phyloP scores from a whole-genome alignment of 164 flowering plant genomes.

The Dillenia turbinata region DNA sequence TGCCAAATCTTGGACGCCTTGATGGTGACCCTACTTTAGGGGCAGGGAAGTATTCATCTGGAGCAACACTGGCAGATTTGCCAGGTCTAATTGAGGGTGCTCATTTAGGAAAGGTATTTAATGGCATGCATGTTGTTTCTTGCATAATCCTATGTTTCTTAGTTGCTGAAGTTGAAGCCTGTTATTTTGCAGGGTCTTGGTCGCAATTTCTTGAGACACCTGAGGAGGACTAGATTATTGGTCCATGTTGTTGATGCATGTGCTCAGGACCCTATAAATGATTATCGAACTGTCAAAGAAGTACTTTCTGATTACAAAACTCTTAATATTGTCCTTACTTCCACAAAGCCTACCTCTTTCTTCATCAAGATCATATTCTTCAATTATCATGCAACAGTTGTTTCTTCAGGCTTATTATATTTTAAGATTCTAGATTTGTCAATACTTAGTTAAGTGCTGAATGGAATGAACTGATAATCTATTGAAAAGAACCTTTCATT shows the following conservation, averaged over 20 bases:
- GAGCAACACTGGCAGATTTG: constrained; percentile 92
- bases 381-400: too few species aligned
- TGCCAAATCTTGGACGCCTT: constrained; percentile 98
- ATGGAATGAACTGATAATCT: too few species aligned
- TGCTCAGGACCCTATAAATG: constrained; percentile 70
- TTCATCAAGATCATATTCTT: too few species aligned
- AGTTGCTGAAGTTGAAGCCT: constrained; percentile 4
- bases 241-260: constrained; percentile 98
- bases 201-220: constrained; percentile 90
- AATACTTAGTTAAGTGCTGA: too few species aligned
- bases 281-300: constrained; percentile 87
- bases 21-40: constrained; percentile 93
- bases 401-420: too few species aligned
- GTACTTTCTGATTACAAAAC: constrained; percentile 29
- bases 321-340: not conserved
- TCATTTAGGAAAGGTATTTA: constrained; percentile 89
- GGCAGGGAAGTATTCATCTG: constrained; percentile 69
- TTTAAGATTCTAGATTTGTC: too few species aligned
- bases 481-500: too few species aligned
- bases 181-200: constrained; percentile 78
- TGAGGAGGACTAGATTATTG: constrained; percentile 82
- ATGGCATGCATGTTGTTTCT: too few species aligned
- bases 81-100: constrained; percentile 99
- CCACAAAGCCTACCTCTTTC: too few species aligned
- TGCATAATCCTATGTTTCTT: not conserved